phyloP scores from a whole-genome alignment of 2,329 filamentous ascomycete species.

The Xylaria arbuscula region DNA sequence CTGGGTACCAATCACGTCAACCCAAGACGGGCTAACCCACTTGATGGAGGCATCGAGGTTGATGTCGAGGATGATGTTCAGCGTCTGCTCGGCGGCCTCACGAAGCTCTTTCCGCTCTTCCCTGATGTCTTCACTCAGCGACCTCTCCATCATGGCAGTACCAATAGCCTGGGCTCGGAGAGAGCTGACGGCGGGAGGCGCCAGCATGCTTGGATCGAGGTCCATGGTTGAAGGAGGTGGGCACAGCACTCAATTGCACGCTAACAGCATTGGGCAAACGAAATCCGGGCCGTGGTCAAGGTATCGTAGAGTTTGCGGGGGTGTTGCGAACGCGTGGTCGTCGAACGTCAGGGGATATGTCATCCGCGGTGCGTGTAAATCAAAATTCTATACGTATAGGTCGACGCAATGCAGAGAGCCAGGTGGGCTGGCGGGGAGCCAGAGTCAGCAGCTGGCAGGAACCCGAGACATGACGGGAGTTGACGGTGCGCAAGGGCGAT shows the following conservation, averaged over 20 bases:
- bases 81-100: slow-evolving; percentile 93
- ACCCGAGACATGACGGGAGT: slow-evolving; percentile 54
- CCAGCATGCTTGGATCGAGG: slow-evolving; percentile 57
- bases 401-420: slow-evolving; percentile 47
- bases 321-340: slow-evolving; percentile 47
- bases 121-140: slow-evolving; percentile 88
- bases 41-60: slow-evolving; percentile 89
- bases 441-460: slow-evolving; percentile 54
- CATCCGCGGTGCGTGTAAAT: slow-evolving; percentile 34
- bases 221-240: slow-evolving; percentile 58
- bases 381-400: slow-evolving; percentile 42
- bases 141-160: slow-evolving; percentile 70
- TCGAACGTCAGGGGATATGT: slow-evolving; percentile 29
- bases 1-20: slow-evolving; percentile 86
- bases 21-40: slow-evolving; percentile 98
- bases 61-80: slow-evolving; percentile 96
- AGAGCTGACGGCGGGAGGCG: slow-evolving; percentile 64
- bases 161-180: slow-evolving; percentile 62
- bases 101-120: slow-evolving; percentile 94
- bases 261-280: slow-evolving; percentile 51
- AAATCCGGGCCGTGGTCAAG: slow-evolving; percentile 32
- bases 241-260: slow-evolving; percentile 47
- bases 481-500: slow-evolving; percentile 40
- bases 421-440: slow-evolving; percentile 53
- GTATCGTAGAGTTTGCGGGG: slow-evolving; percentile 31